Evolutionary conservation across 331 rosid species (phyloP).

Genomic region (Telfairia occidentalis): DNA sequence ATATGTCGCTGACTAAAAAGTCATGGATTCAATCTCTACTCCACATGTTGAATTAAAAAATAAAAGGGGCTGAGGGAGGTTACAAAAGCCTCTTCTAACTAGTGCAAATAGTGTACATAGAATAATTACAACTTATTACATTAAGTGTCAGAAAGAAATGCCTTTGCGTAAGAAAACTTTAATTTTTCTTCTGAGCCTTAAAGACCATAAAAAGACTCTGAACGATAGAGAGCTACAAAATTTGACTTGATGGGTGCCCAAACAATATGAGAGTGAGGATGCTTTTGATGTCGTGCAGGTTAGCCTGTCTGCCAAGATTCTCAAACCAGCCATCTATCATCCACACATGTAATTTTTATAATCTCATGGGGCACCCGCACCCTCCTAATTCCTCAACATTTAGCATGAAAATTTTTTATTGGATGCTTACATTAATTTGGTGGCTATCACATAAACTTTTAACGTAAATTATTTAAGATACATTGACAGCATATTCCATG

Average conservation of each 20-base stretch:
- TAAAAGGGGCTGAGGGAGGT: background rate
- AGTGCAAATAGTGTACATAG: background rate
- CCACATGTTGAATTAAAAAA: too few relatives aligned
- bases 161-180: background rate
- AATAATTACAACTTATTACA: background rate
- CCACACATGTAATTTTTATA: background rate
- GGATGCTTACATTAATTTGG: background rate
- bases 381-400: background rate
- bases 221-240: background rate
- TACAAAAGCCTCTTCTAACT: background rate
- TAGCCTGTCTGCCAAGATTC: background rate
- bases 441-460: background rate
- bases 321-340: background rate
- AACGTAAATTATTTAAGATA: background rate
- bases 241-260: background rate
- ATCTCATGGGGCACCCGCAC: background rate
- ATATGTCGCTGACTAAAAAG: too few relatives aligned
- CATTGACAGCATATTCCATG: background rate
- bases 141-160: background rate
- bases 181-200: background rate
- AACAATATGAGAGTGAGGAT: background rate
- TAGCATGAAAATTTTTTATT: background rate
- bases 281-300: background rate
- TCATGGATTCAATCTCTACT: too few relatives aligned
- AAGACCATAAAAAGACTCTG: background rate